Evolutionary conservation across 257 asterid species (phyloP), one percentile per base, ranked within the genome.

Genomic region (Osmanthus fragrans): DNA sequence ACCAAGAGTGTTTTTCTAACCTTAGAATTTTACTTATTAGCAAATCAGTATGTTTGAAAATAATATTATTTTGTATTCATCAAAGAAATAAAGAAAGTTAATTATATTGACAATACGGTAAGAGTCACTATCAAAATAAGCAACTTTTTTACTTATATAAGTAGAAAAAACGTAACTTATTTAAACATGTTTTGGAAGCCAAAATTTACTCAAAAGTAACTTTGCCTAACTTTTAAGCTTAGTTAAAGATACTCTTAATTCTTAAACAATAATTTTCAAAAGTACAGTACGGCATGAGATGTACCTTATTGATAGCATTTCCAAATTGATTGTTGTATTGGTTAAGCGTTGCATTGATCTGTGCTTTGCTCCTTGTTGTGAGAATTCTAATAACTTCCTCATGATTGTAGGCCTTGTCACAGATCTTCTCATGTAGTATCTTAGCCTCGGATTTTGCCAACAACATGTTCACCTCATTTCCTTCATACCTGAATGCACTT

Each of bases 301-400:
- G 21, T 86, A 94, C 97, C 95, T 92, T 92, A 74, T 82, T 88
- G 85, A 94, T 83, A 45, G 90, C 85, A 80, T 77, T 91, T 85
- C 97, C 97, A 79, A 87, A 90, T 0, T 73, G 89, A 83, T 92
- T 85, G 21, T 89, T 86, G 71, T 91, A 92, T 40, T 90, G 92
- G 84, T 94, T 92, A 72, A 92, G 86, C 1, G 97, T 90, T 74
- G 97, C 99, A 82, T 86, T 94, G 73, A 94, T 88, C 83, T 94
- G 99, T 16, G 97, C 87, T 85, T 94, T 92, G 90, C 97, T 92
- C 88, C 97, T 88, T 0, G 99, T 92, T 2, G 97, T 71, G 21
- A 94, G 72, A 70, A 94, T 91, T 83, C 97, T 77, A 66, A 92
- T 82, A 25, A 92, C 15, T 84, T 92, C 96, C 15, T 94, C 97